phyloP scores from a whole-genome alignment of 2,329 filamentous ascomycete genomes.

The Elsinoe australis region DNA sequence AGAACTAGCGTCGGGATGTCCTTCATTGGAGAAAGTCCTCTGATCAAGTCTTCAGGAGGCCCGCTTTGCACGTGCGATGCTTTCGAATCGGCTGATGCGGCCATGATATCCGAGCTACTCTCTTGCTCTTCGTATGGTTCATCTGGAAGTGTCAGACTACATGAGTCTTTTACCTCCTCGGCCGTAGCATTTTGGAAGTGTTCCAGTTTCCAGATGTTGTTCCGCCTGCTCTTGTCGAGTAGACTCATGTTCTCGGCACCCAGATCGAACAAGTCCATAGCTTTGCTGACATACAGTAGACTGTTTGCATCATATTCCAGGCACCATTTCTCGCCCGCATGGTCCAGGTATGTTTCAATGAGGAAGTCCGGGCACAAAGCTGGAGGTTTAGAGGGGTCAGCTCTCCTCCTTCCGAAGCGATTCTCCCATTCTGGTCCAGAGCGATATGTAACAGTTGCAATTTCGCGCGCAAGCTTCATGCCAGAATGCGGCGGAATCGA shows the following conservation, averaged over 20 bases:
- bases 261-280: slow-evolving; percentile 96
- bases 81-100: slow-evolving; percentile 24
- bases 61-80: slow-evolving; percentile 35
- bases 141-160: slow-evolving; percentile 75
- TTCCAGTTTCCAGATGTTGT: slow-evolving; percentile 52
- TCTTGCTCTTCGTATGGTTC: slow-evolving; percentile 80
- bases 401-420: slow-evolving; percentile 78
- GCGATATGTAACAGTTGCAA: slow-evolving; percentile 94
- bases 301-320: slow-evolving; percentile 95
- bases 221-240: slow-evolving; percentile 54
- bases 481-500: slow-evolving; percentile 83
- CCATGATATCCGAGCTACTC: slow-evolving; percentile 39
- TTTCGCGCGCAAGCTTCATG: slow-evolving; percentile 96
- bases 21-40: slow-evolving; percentile 62
- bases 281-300: slow-evolving; percentile 91
- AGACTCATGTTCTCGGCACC: slow-evolving; percentile 62
- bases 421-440: slow-evolving; percentile 97
- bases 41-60: slow-evolving; percentile 72
- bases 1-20: slow-evolving; percentile 80
- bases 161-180: slow-evolving; percentile 43
- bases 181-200: slow-evolving; percentile 33
- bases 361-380: slow-evolving; percentile 96
- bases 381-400: slow-evolving; percentile 77
- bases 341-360: slow-evolving; percentile 96
- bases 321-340: slow-evolving; percentile 97